Conservation (phyloP, 164 flowering plant genomes). For the Piper betle region DNA sequence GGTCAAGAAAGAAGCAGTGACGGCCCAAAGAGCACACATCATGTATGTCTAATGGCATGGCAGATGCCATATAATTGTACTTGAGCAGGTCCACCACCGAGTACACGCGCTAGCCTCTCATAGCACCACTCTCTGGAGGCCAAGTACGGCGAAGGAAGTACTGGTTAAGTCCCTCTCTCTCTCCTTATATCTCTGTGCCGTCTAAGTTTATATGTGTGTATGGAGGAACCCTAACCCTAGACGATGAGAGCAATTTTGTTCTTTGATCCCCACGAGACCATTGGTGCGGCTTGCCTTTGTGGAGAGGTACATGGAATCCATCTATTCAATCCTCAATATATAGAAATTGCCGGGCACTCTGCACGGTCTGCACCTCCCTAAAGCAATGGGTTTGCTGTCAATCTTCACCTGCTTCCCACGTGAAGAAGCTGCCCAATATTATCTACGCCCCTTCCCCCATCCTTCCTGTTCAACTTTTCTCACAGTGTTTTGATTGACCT, state of each 20-base stretch:
- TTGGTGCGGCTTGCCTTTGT: background rate
- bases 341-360: too few species aligned
- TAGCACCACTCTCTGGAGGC: too few species aligned
- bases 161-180: background rate
- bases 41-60: too few species aligned
- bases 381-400: slow-evolving; percentile 3
- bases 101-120: too few species aligned
- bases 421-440: slow-evolving; percentile 1
- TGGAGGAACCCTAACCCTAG: slow-evolving; percentile 5
- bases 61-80: too few species aligned
- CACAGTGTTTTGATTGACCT: background rate
- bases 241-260: background rate
- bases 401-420: slow-evolving; percentile 6
- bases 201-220: background rate
- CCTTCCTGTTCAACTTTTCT: background rate
- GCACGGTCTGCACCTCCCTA: background rate
- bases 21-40: too few species aligned
- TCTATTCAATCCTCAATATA: background rate
- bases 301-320: slow-evolving; percentile 2
- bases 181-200: background rate
- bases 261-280: background rate
- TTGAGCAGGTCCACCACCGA: too few species aligned
- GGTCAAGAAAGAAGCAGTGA: too few species aligned
- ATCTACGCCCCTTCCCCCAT: background rate
- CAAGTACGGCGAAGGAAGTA: background rate